phyloP scores from a whole-genome alignment of 2,329 filamentous ascomycete genomes.

The Talaromyces pinophilus region DNA sequence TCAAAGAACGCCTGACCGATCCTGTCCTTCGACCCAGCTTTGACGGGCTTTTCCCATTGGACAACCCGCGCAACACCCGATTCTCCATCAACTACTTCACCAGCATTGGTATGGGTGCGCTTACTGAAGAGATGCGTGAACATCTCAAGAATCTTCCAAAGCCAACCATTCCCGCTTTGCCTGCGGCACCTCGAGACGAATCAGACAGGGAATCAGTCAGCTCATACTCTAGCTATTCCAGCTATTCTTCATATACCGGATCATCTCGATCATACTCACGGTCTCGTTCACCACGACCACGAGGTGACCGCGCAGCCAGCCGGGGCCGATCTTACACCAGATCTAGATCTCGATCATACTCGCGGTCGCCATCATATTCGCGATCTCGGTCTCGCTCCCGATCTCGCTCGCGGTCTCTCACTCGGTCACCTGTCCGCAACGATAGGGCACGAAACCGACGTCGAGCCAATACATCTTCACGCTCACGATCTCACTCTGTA shows the following conservation, averaged over 20 bases:
- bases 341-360: constrained; percentile 36
- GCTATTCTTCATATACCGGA: constrained; percentile 55
- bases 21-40: constrained; percentile 76
- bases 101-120: constrained; percentile 89
- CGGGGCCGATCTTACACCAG: constrained; percentile 35
- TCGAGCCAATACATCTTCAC: constrained; percentile 34
- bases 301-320: constrained; percentile 22
- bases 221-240: constrained; percentile 75
- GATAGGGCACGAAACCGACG: constrained; percentile 31
- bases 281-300: constrained; percentile 34
- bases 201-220: constrained; percentile 67
- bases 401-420: constrained; percentile 27
- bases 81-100: constrained; percentile 99
- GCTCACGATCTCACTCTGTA: constrained; percentile 34
- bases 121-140: constrained; percentile 95
- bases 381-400: constrained; percentile 21
- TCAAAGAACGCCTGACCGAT: constrained; percentile 75
- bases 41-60: constrained; percentile 83
- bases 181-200: constrained; percentile 48
- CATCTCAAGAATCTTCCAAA: constrained; percentile 87
- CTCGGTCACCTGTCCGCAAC: constrained; percentile 17
- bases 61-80: constrained; percentile 84
- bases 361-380: constrained; percentile 25
- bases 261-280: constrained; percentile 49
- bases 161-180: constrained; percentile 70